These are phyloP conservation scores for Termitomyces sp. DNA, from an alignment of 768 basidiomycete species.

Conservation along the genomic window DNA sequence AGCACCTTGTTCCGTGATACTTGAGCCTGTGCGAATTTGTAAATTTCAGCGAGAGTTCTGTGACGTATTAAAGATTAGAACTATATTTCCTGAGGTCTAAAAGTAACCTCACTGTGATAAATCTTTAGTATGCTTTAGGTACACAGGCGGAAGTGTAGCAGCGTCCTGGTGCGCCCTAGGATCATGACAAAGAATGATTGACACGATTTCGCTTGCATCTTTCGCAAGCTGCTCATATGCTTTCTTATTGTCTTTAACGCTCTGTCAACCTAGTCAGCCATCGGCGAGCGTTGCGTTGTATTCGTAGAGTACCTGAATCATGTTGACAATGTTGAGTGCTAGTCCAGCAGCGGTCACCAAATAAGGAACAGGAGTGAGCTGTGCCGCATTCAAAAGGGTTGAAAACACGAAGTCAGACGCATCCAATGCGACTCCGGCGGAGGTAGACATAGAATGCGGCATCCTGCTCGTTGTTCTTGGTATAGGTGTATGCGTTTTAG, in stretches of 20 bases:
- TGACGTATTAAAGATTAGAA: background rate
- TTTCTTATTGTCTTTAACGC: background rate
- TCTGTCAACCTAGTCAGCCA: background rate
- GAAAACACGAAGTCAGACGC: background rate
- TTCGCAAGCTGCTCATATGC: background rate
- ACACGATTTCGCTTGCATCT: background rate
- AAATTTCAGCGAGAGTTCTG: background rate
- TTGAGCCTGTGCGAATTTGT: background rate
- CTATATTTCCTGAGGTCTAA: background rate
- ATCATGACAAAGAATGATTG: background rate
- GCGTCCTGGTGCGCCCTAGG: background rate
- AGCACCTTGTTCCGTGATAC: background rate
- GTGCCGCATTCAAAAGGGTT: conserved; percentile 1
- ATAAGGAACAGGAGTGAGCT: conserved; percentile 3
- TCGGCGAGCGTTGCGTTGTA: too few relatives aligned
- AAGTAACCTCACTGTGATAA: background rate
- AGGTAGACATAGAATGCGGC: background rate
- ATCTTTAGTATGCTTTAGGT: background rate
- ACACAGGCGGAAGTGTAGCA: background rate
- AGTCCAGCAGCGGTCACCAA: conserved; percentile 1
- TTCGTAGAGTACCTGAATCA: background rate
- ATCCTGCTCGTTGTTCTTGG: background rate
- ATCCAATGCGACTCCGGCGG: background rate
- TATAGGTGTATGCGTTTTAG: background rate
- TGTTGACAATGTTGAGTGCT: background rate